These are phyloP conservation scores for Collybiopsis confluens DNA, from an alignment of 768 basidiomycete species.

Conservation along the genomic window DNA sequence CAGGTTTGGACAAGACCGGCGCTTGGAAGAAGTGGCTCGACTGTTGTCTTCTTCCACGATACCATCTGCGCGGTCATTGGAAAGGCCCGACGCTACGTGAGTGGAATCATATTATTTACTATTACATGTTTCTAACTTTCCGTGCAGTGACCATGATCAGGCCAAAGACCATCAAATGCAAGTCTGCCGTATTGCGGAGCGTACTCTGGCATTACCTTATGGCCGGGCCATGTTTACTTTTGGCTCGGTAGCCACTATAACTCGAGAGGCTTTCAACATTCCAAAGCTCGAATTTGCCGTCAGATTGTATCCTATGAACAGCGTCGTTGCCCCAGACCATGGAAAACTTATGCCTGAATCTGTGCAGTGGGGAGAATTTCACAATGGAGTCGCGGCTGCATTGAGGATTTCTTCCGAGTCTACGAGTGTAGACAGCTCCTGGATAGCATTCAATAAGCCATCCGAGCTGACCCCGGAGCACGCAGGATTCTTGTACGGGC, in stretches of 20 bases:
- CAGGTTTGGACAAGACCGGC: slow-evolving; percentile 85
- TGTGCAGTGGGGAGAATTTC: slow-evolving; percentile 92
- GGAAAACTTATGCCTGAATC: slow-evolving; percentile 73
- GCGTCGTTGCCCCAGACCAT: slow-evolving; percentile 58
- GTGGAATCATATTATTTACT: slow-evolving; percentile 21
- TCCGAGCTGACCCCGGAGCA: slow-evolving; percentile 87
- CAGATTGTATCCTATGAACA: slow-evolving; percentile 69
- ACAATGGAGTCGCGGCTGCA: slow-evolving; percentile 93
- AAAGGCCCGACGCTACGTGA: slow-evolving; percentile 69
- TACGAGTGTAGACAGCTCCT: slow-evolving; percentile 80
- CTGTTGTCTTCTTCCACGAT: slow-evolving; percentile 82
- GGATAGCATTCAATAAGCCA: slow-evolving; percentile 96
- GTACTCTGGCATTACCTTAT: slow-evolving; percentile 86
- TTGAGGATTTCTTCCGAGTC: slow-evolving; percentile 77
- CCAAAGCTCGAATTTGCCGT: slow-evolving; percentile 78
- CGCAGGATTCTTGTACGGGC: slow-evolving; percentile 91
- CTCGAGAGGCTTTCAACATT: slow-evolving; percentile 72
- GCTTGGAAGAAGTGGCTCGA: slow-evolving; percentile 86
- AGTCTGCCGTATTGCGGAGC: slow-evolving; percentile 74
- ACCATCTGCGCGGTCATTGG: slow-evolving; percentile 57
- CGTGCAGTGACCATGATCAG: slow-evolving; percentile 77
- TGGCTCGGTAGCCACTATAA: slow-evolving; percentile 71
- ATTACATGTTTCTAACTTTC: slow-evolving; percentile 5
- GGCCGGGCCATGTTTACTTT: slow-evolving; percentile 93
- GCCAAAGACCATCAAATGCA: slow-evolving; percentile 81